Conservation (phyloP, 768 basidiomycete genomes). For the Rhodotorula kratochvilovae region DNA sequence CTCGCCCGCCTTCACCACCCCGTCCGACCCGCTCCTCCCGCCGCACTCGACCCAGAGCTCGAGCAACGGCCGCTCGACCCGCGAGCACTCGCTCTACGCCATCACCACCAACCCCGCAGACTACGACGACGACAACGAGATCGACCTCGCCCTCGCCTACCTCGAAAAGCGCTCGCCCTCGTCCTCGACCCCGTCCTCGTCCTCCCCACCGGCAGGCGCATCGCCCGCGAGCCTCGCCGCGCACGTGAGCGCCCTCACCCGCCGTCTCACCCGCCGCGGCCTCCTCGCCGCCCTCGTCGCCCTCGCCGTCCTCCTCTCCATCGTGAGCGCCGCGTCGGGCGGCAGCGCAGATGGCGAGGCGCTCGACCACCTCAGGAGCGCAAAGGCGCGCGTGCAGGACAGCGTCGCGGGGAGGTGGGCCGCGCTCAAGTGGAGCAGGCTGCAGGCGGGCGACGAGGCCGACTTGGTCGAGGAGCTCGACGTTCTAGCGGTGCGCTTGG, state of each 20-base stretch:
- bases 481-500: neutral
- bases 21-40: too few species aligned
- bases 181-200: neutral
- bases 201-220: too few species aligned
- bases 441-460: neutral
- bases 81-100: neutral
- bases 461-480: neutral
- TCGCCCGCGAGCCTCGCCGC: neutral
- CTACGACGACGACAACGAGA: slow-evolving; percentile 1
- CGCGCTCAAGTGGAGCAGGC: neutral
- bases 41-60: too few species aligned
- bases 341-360: neutral
- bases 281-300: neutral
- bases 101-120: neutral
- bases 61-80: too few species aligned
- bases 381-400: neutral
- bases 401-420: neutral
- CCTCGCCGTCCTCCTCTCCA: neutral
- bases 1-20: too few species aligned
- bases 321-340: neutral
- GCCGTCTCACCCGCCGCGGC: neutral
- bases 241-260: neutral
- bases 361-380: neutral
- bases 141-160: neutral
- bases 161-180: neutral